These are phyloP conservation scores for Gynostemma pentaphyllum DNA, from an alignment of 306 rosid species.

Conservation along the genomic window DNA sequence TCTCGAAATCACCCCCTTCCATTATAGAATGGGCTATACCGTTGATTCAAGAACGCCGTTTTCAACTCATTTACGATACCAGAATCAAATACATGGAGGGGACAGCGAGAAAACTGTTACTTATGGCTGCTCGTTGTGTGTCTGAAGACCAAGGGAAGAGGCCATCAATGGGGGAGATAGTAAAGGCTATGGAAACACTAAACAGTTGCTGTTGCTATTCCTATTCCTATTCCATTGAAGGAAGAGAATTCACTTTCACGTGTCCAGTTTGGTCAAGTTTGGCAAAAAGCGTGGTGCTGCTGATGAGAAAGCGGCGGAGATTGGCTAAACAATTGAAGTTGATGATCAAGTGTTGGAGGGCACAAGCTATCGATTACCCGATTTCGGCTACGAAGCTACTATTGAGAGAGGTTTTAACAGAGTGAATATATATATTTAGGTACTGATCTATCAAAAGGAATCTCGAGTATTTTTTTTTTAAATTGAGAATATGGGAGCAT, in stretches of 20 bases:
- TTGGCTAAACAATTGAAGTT: not conserved
- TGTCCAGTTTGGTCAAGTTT: conserved; percentile 23
- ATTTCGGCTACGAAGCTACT: no score
- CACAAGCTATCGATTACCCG: no score
- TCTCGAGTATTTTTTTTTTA: no score
- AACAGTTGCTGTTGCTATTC: not conserved
- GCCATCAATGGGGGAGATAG: conserved; percentile 29
- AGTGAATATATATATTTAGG: no score
- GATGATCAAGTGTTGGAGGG: no score
- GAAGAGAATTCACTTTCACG: no score
- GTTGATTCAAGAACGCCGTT: conserved; percentile 7
- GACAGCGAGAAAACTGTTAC: conserved; percentile 3
- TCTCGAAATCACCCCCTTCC: conserved; percentile 18
- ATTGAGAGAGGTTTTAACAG: no score
- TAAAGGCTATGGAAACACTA: conserved; percentile 23
- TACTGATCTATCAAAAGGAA: no score
- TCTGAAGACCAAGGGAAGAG: conserved; percentile 23
- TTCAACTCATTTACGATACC: conserved; percentile 13
- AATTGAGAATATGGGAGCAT: no score
- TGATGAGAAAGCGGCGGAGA: conserved; percentile 14
- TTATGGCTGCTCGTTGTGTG: conserved; percentile 30
- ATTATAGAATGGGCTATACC: conserved; percentile 40
- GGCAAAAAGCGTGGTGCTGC: conserved; percentile 2
- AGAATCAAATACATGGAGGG: conserved; percentile 15
- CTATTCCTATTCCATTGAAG: no score